phyloP scores from a whole-genome alignment of 371 early-diverging fungal genomes.

The Batrachochytrium dendrobatidis region DNA sequence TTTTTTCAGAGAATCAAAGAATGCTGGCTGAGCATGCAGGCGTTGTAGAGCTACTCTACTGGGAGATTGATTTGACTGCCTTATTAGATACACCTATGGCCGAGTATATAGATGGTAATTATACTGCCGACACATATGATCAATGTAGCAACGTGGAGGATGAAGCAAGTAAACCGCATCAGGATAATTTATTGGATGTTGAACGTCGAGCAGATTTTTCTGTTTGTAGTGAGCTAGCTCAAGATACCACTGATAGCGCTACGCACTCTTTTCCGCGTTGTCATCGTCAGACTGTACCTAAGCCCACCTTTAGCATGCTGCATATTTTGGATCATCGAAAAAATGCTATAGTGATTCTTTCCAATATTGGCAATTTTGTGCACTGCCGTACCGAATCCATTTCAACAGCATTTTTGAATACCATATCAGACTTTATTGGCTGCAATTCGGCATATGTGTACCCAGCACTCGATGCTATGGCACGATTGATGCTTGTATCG shows the following conservation, averaged over 20 bases:
- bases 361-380: conserved; percentile 11
- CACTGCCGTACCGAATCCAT: background rate
- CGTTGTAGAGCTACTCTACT: background rate
- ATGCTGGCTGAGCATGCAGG: background rate
- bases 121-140: conserved; percentile 5
- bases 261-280: background rate
- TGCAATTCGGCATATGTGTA: conserved; percentile 7
- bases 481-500: conserved; percentile 7
- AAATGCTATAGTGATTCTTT: conserved; percentile 14
- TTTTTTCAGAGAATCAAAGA: background rate
- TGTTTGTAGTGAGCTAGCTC: too few relatives aligned
- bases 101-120: background rate
- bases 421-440: conserved; percentile 11
- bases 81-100: background rate
- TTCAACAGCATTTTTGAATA: background rate
- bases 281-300: background rate
- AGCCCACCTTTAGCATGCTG: background rate
- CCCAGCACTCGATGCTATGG: conserved; percentile 19
- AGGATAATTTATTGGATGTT: background rate
- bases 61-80: background rate
- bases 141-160: background rate
- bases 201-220: too few relatives aligned
- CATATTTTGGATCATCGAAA: conserved; percentile 16
- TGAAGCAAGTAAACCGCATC: background rate
- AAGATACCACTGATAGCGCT: background rate